Conservation (phyloP, 306 rosid species). For the Calophaca sinica region DNA sequence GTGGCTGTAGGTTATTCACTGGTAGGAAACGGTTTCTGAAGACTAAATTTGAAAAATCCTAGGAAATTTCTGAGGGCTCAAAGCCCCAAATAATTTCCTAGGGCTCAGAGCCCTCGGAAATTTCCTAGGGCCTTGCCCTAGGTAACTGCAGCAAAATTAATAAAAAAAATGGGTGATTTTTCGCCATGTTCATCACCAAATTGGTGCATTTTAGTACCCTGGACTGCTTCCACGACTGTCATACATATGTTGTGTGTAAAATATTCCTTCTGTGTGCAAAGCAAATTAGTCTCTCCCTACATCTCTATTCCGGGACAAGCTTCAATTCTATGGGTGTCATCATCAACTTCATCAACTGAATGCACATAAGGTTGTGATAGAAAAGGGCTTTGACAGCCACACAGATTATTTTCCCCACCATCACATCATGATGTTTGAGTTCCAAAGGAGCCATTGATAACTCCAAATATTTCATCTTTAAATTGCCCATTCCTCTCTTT, state of each 20-base stretch:
- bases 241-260: slow-evolving; percentile 42
- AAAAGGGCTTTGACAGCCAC: slow-evolving; percentile 18
- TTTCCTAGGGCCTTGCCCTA: too few species aligned
- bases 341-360: slow-evolving; percentile 2
- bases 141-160: too few species aligned
- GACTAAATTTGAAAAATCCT: too few species aligned
- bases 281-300: slow-evolving; percentile 43
- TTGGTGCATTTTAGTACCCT: slow-evolving; percentile 41
- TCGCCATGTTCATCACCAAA: too few species aligned
- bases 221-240: slow-evolving; percentile 48
- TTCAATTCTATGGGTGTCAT: slow-evolving; percentile 9
- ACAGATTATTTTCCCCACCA: slow-evolving; percentile 13
- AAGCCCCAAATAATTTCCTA: too few species aligned
- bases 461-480: slow-evolving; percentile 35
- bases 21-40: too few species aligned
- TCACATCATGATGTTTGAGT: too few species aligned
- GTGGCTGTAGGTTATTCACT: too few species aligned
- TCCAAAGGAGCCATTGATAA: too few species aligned
- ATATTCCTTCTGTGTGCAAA: slow-evolving; percentile 45
- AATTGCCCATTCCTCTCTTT: slow-evolving; percentile 44
- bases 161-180: too few species aligned
- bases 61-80: too few species aligned
- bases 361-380: slow-evolving; percentile 42
- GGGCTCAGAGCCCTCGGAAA: too few species aligned
- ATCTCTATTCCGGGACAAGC: slow-evolving; percentile 33